These are phyloP conservation scores for Fusarium globosum DNA, from an alignment of 2,329 filamentous ascomycete species.

Conservation along the genomic window DNA sequence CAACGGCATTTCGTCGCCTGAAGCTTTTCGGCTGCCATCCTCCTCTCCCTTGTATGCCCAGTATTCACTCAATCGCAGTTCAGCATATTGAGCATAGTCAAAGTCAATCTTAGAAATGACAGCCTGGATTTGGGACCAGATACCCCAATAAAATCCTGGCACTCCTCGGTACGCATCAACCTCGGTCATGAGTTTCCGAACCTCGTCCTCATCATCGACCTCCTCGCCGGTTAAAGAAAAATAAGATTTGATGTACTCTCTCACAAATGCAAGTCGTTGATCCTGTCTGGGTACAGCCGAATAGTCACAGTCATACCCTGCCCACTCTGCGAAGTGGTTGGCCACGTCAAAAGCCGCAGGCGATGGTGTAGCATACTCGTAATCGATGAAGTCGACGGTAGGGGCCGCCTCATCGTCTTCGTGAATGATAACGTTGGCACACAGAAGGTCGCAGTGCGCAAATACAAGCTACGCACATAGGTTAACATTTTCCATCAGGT, in stretches of 20 bases:
- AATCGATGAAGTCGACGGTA: slow-evolving; percentile 86
- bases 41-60: slow-evolving; percentile 87
- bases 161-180: slow-evolving; percentile 90
- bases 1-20: slow-evolving; percentile 72
- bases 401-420: slow-evolving; percentile 50
- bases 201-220: slow-evolving; percentile 69
- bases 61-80: slow-evolving; percentile 88
- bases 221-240: slow-evolving; percentile 60
- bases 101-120: slow-evolving; percentile 96
- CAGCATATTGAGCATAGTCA: slow-evolving; percentile 93
- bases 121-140: slow-evolving; percentile 95
- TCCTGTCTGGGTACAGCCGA: slow-evolving; percentile 80
- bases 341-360: slow-evolving; percentile 96
- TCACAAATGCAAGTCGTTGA: slow-evolving; percentile 83
- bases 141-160: slow-evolving; percentile 91
- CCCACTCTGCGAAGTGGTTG: slow-evolving; percentile 99
- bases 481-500: slow-evolving; percentile 26
- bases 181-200: slow-evolving; percentile 77
- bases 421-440: slow-evolving; percentile 93
- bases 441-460: slow-evolving; percentile 94
- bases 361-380: slow-evolving; percentile 95
- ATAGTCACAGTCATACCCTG: slow-evolving; percentile 95
- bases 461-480: slow-evolving; percentile 76
- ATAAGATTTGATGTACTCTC: slow-evolving; percentile 84
- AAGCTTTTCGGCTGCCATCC: slow-evolving; percentile 67